These are phyloP conservation scores for Naganishia antarctica DNA, from an alignment of 768 basidiomycete species.

Conservation along the genomic window DNA sequence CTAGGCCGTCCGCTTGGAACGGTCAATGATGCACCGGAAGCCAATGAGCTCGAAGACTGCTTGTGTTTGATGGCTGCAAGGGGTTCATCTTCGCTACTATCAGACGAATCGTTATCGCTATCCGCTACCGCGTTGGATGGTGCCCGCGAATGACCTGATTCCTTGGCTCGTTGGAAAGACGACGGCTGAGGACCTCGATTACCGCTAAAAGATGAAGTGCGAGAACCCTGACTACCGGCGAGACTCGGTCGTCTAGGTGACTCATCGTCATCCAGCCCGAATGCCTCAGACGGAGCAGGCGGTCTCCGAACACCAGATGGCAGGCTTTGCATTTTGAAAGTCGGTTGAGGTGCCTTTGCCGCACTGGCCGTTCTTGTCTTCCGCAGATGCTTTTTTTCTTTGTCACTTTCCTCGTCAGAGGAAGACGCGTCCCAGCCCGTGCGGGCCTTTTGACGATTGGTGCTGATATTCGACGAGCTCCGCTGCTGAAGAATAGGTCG, in stretches of 20 bases:
- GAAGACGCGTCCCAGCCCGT: conserved; percentile 27
- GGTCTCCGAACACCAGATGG: conserved; percentile 28
- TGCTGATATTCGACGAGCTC: conserved; percentile 14
- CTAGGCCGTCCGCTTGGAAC: not conserved
- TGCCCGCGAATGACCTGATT: conserved; percentile 9
- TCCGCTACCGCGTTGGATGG: not conserved
- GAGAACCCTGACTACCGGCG: not conserved
- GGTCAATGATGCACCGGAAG: not conserved
- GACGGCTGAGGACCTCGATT: not conserved
- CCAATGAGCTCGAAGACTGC: conserved; percentile 19
- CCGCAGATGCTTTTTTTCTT: conserved; percentile 2
- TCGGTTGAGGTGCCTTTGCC: not conserved
- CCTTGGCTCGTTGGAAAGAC: conserved; percentile 9
- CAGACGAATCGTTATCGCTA: conserved; percentile 8
- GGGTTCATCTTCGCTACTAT: conserved; percentile 28
- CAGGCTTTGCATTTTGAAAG: conserved; percentile 22
- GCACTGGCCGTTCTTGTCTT: conserved; percentile 7
- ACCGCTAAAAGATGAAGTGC: not conserved
- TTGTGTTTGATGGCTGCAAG: conserved; percentile 19
- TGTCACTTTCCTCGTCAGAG: conserved; percentile 23
- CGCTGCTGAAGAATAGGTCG: conserved; percentile 3
- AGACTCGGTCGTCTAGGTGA: not conserved
- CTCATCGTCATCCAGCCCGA: conserved; percentile 22
- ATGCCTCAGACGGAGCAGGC: conserved; percentile 28
- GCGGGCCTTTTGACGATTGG: not conserved